These are phyloP conservation scores for Petunia hybrid DNA, from an alignment of 305 asterid genomes.

Conservation along the genomic window DNA sequence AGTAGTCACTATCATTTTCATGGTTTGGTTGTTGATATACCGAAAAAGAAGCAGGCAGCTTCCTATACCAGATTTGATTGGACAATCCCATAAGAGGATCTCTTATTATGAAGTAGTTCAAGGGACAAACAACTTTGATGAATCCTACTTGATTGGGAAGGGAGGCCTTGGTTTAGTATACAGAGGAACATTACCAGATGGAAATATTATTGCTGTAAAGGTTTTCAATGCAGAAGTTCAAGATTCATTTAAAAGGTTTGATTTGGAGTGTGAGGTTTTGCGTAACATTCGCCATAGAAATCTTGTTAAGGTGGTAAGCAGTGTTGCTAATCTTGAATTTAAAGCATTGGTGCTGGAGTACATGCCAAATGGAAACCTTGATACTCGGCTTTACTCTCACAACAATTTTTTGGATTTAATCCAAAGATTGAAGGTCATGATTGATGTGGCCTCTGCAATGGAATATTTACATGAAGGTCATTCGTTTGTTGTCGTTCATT, in stretches of 20 bases:
- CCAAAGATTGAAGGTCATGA: conserved; percentile 15
- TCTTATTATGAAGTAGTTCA: conserved; percentile 12
- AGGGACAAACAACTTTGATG: conserved; percentile 24
- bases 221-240: conserved; percentile 3
- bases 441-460: conserved; percentile 26
- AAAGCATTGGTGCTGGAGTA: conserved; percentile 17
- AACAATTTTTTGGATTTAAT: not conserved
- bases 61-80: not conserved
- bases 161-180: conserved; percentile 20
- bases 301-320: conserved; percentile 27
- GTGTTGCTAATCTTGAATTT: conserved; percentile 15
- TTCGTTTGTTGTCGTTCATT: not conserved
- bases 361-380: conserved; percentile 23
- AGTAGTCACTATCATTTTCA: not conserved
- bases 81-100: not conserved
- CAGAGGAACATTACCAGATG: not conserved
- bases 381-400: conserved; percentile 1
- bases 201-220: not conserved
- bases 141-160: conserved; percentile 3
- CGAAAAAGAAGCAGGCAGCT: conserved; percentile 13
- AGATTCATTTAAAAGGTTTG: not conserved
- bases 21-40: not conserved
- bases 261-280: conserved; percentile 11
- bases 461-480: conserved; percentile 27
- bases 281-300: conserved; percentile 18